Evolutionary conservation across 257 asterid species (phyloP).

Genomic region (Solanum bukasovii): DNA sequence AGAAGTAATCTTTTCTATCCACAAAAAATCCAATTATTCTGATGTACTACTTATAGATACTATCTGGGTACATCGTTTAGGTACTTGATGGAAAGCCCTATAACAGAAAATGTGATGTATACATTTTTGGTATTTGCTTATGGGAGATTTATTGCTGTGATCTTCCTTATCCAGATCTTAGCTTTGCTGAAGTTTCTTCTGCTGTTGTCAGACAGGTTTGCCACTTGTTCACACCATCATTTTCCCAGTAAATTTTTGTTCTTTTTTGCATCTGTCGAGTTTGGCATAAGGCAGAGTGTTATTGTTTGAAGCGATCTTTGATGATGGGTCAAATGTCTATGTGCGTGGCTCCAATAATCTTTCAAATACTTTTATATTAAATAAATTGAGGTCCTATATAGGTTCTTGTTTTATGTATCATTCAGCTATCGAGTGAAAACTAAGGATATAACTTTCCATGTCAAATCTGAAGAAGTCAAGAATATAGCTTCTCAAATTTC

Average conservation of each 20-base stretch:
- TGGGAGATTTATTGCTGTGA: constrained; percentile 96
- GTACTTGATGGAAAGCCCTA: constrained; percentile 94
- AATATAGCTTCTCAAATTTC: background rate
- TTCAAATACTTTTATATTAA: background rate
- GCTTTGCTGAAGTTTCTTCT: constrained; percentile 87
- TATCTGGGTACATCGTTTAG: constrained; percentile 15
- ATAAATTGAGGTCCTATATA: background rate
- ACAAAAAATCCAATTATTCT: background rate
- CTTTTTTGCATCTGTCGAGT: background rate
- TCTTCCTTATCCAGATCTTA: constrained; percentile 70
- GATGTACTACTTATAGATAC: background rate
- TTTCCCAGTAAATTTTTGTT: background rate
- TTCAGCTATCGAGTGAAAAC: background rate
- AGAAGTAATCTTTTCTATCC: background rate
- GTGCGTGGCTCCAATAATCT: background rate
- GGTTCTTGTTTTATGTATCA: background rate
- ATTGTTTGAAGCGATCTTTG: background rate
- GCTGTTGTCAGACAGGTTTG: constrained; percentile 81
- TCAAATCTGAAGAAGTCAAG: background rate
- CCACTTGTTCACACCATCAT: background rate
- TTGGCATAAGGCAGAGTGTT: background rate
- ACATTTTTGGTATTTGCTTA: constrained; percentile 80
- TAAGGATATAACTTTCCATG: background rate
- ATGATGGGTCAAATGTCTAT: background rate
- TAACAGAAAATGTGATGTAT: constrained; percentile 87